Conservation (phyloP, 768 basidiomycete species). For the Panaeolus papilionaceus region DNA sequence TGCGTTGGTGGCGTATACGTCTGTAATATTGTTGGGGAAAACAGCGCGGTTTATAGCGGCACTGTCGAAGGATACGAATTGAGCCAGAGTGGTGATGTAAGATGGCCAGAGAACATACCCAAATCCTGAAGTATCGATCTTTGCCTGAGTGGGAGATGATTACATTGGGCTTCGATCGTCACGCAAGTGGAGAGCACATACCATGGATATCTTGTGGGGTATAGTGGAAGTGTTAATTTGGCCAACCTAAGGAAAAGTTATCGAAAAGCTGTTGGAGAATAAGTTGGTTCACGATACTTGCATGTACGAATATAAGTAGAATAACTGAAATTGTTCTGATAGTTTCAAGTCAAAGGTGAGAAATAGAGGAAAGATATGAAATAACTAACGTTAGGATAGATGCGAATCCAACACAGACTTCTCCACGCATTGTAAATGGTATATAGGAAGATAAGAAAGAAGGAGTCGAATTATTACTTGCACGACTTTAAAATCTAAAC, state of each 20-base stretch:
- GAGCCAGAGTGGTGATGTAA: not conserved
- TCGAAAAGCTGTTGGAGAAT: slow-evolving; percentile 2
- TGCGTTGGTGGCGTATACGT: slow-evolving; percentile 46
- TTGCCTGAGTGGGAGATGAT: not conserved
- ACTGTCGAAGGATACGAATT: not conserved
- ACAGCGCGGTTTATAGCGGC: slow-evolving; percentile 11
- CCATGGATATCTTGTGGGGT: slow-evolving; percentile 77
- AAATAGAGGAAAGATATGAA: slow-evolving; percentile 22
- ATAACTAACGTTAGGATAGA: slow-evolving; percentile 71
- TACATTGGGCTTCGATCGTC: slow-evolving; percentile 1
- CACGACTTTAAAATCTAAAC: slow-evolving; percentile 23
- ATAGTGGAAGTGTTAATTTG: slow-evolving; percentile 82
- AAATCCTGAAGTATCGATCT: slow-evolving; percentile 7
- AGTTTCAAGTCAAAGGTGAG: slow-evolving; percentile 26
- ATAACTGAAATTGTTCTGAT: slow-evolving; percentile 53
- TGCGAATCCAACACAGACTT: slow-evolving; percentile 76
- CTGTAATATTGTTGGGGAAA: slow-evolving; percentile 17
- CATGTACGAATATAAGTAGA: slow-evolving; percentile 85
- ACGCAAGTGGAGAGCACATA: slow-evolving; percentile 36
- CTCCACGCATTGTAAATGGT: slow-evolving; percentile 62
- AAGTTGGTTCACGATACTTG: slow-evolving; percentile 39
- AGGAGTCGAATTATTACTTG: slow-evolving; percentile 22
- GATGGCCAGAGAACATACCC: not conserved
- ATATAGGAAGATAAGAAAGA: slow-evolving; percentile 26
- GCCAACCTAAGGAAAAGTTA: slow-evolving; percentile 59